Percentiles rank a stretch among this genome's conserved stretches.
Evolutionary conservation across 345 rosid species (phyloP).

Genomic region (Eucalyptus camaldulensis): DNA sequence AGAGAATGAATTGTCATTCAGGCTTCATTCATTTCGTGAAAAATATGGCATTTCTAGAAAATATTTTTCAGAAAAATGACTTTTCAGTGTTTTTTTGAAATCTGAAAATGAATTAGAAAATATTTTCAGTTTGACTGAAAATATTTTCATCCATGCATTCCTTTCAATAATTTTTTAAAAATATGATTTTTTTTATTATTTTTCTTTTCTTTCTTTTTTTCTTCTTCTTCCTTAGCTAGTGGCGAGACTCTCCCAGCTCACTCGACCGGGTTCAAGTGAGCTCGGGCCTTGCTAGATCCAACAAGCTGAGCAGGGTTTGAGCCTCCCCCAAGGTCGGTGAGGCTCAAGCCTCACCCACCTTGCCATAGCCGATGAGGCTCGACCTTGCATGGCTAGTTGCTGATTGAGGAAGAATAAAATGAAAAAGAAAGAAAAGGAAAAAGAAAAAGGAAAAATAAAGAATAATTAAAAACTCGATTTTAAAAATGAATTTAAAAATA

Average conservation of each 20-base stretch:
- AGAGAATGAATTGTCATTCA: background rate
- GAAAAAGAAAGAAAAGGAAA: too few relatives aligned
- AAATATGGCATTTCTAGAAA: fast-evolving
- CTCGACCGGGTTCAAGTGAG: fast-evolving
- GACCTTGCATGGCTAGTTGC: fast-evolving
- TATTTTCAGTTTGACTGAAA: too few relatives aligned
- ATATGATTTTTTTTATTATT: fast-evolving
- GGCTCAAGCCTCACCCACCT: too few relatives aligned
- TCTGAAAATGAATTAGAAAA: too few relatives aligned
- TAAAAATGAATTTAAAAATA: too few relatives aligned
- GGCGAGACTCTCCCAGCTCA: too few relatives aligned
- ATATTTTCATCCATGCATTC: too few relatives aligned
- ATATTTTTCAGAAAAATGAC: too few relatives aligned
- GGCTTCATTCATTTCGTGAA: fast-evolving
- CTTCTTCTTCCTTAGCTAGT: fast-evolving
- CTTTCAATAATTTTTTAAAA: too few relatives aligned
- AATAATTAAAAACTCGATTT: fast-evolving
- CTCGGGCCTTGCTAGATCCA: fast-evolving
- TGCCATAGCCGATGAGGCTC: too few relatives aligned
- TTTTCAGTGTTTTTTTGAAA: fast-evolving
- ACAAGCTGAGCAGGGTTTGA: fast-evolving
- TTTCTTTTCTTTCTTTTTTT: too few relatives aligned
- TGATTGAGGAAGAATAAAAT: fast-evolving
- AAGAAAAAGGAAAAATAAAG: fast-evolving
- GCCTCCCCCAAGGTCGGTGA: fast-evolving